Base-by-base conservation (phyloP, 208 protist species). In the Acanthamoeba royreba region DNA sequence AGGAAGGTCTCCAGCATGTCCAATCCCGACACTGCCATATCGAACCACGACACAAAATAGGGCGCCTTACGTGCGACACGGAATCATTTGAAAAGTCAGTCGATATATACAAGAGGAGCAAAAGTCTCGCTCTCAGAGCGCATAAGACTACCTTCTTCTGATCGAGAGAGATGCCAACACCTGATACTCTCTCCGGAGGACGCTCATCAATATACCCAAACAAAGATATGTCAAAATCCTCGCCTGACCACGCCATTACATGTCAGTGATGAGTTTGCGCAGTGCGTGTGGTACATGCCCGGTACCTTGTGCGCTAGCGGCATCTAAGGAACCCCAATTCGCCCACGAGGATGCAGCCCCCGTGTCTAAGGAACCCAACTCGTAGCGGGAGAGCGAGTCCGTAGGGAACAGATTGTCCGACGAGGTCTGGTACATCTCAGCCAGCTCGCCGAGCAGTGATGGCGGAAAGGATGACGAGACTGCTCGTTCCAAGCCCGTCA, bases 11-110 rank as follows among this genome's bases (percentile, higher is more conserved):
- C 85, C 49, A 91, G 55, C 85, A 91, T 61, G 11, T 43, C 19
- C 0, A 91, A 11, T 0, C 85, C 53, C 35, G 85, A 72, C n/a
- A 69, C 43, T 19, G 85, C 85, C 85, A 91, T 91, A n/a, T 91
- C 85, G 38, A 91, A 91, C 85, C 85, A 91, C 25, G 85, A 91
- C 4, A 91, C 52, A 40, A 91, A 91, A 28, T 72, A 91, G n/a
- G 85, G 46, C 35, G 38, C 85, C 77, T 87, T n/a, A n/a, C n/a
- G n/a, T n/a, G n/a, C n/a, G n/a, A n/a, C n/a, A n/a, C n/a, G n/a
- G n/a, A n/a, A n/a, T n/a, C n/a, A n/a, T n/a, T n/a, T n/a, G n/a
- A n/a, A n/a, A n/a, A n/a, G n/a, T n/a, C n/a, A 61, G 17, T 61
- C 19, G 52, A 28, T 61, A 28, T 22, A 25, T 17, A n/a, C n/a